These are phyloP conservation scores for Aegilops longissima DNA, from an alignment of 176 grass and related monocot species.

Conservation along the genomic window DNA sequence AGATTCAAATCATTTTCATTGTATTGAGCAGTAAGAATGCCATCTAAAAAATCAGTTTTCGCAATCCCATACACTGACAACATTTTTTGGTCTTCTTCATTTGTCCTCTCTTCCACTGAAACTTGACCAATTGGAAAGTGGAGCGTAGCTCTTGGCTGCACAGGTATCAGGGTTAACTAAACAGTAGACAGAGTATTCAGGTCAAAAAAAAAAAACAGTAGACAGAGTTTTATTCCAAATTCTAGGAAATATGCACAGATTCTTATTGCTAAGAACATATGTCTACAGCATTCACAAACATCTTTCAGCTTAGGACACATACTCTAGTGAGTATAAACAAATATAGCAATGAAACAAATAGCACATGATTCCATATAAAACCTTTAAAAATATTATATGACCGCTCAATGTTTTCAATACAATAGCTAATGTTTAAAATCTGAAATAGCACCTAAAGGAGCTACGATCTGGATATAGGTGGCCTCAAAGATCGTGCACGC, in stretches of 20 bases:
- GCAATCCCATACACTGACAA: slow-evolving; percentile 62
- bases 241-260: neutral
- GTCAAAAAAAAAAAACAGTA: too few species aligned
- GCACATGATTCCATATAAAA: neutral
- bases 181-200: neutral
- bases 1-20: slow-evolving; percentile 72
- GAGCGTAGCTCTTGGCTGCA: slow-evolving; percentile 80
- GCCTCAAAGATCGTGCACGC: neutral
- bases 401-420: neutral
- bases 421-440: neutral
- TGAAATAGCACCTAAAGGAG: slow-evolving; percentile 4
- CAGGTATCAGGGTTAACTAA: slow-evolving; percentile 21
- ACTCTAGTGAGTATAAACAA: neutral
- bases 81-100: slow-evolving; percentile 53
- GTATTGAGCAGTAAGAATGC: slow-evolving; percentile 73
- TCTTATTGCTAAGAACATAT: slow-evolving; percentile 1
- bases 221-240: neutral
- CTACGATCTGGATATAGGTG: neutral
- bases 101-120: slow-evolving; percentile 65
- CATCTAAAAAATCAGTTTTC: slow-evolving; percentile 77
- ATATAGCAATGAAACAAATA: neutral
- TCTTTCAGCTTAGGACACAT: neutral
- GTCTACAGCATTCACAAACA: neutral
- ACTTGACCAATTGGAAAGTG: slow-evolving; percentile 85
- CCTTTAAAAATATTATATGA: neutral